phyloP scores from a whole-genome alignment of 2,329 filamentous ascomycete species.

The Blastomyces silverae region DNA sequence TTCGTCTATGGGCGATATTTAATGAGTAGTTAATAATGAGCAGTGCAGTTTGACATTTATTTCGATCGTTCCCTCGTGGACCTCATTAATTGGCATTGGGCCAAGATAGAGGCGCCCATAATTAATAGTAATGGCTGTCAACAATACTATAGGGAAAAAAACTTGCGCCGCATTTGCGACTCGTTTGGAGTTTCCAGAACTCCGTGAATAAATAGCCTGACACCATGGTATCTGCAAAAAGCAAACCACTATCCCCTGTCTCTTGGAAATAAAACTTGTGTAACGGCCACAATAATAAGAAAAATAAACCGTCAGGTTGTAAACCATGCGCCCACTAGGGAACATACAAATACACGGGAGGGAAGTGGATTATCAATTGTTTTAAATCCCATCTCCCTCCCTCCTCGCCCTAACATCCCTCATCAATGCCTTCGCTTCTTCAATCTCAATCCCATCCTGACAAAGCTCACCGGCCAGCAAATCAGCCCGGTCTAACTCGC shows the following conservation, averaged over 20 bases:
- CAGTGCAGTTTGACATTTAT: background rate
- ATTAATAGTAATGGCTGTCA: background rate
- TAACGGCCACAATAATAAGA: background rate
- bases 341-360: background rate
- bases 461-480: constrained; percentile 83
- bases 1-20: background rate
- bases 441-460: constrained; percentile 91
- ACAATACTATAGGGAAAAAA: background rate
- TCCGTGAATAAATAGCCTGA: background rate
- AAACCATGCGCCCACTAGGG: background rate
- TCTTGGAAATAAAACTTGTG: background rate
- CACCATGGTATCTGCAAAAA: constrained; percentile 4
- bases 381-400: constrained; percentile 39
- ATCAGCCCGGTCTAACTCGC: constrained; percentile 69
- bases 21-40: background rate
- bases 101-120: background rate
- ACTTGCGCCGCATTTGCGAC: background rate
- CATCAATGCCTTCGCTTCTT: constrained; percentile 90
- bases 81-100: background rate
- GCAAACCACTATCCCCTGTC: background rate
- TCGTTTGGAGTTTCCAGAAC: background rate
- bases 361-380: background rate
- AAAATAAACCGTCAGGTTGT: background rate
- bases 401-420: constrained; percentile 75
- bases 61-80: background rate